phyloP scores from a whole-genome alignment of 2,329 filamentous ascomycete species.

The Penicillium hesseltinei region DNA sequence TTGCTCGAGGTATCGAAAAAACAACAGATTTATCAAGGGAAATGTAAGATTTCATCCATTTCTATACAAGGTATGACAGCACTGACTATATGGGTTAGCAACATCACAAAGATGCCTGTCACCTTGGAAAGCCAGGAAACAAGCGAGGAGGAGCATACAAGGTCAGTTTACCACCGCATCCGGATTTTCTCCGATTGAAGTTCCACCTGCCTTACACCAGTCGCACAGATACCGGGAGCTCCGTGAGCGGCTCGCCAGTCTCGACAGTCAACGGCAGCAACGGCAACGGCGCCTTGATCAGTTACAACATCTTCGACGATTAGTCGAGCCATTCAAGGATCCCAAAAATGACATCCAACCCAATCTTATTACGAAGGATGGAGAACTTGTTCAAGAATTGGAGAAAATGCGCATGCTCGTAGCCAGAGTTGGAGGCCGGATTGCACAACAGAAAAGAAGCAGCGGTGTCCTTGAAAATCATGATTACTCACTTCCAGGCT shows the following conservation, averaged over 20 bases:
- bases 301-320: conserved; percentile 45
- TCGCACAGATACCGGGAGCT: conserved; percentile 42
- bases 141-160: conserved; percentile 33
- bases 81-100: conserved; percentile 28
- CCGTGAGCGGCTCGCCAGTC: conserved; percentile 44
- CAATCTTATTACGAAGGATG: conserved; percentile 54
- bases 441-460: conserved; percentile 31
- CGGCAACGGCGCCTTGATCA: conserved; percentile 48
- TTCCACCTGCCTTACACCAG: conserved; percentile 25
- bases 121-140: conserved; percentile 33
- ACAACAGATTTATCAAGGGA: conserved; percentile 41
- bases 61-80: neutral
- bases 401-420: conserved; percentile 50
- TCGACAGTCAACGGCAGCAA: conserved; percentile 47
- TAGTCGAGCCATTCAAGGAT: conserved; percentile 51
- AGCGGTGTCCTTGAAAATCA: conserved; percentile 15
- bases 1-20: conserved; percentile 35
- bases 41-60: conserved; percentile 26
- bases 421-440: conserved; percentile 42
- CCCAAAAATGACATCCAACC: conserved; percentile 54
- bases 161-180: conserved; percentile 25
- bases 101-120: conserved; percentile 40
- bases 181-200: conserved; percentile 14
- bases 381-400: conserved; percentile 51
- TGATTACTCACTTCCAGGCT: conserved; percentile 26